These are phyloP conservation scores for Scheffersomyces illinoinensis DNA, from an alignment of 1,139 yeast genomes.

Conservation along the genomic window DNA sequence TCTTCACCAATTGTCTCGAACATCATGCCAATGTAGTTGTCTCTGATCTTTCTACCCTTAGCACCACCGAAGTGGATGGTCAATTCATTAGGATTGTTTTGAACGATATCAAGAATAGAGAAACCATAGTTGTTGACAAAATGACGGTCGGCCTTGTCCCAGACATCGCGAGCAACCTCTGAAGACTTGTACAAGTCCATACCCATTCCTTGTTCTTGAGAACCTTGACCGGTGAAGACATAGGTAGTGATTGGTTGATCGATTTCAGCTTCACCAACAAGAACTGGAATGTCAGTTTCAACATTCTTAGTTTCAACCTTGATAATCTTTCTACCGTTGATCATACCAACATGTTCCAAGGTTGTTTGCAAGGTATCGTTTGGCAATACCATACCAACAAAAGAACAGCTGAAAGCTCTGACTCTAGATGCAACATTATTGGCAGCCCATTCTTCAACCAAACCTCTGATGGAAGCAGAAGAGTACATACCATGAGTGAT, in stretches of 20 bases:
- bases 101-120: slow-evolving; percentile 93
- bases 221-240: slow-evolving; percentile 99
- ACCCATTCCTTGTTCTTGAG: slow-evolving; percentile 99
- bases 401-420: slow-evolving; percentile 87
- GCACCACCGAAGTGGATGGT: slow-evolving; percentile 98
- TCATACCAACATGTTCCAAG: slow-evolving; percentile 97
- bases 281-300: slow-evolving; percentile 74
- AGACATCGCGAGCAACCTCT: slow-evolving; percentile 88
- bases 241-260: slow-evolving; percentile 97
- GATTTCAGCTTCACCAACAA: slow-evolving; percentile 95
- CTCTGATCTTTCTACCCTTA: slow-evolving; percentile 92
- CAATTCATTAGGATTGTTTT: slow-evolving; percentile 91
- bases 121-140: slow-evolving; percentile 93
- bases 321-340: slow-evolving; percentile 96
- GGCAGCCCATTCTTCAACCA: slow-evolving; percentile 99
- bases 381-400: slow-evolving; percentile 97
- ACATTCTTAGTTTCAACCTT: slow-evolving; percentile 87
- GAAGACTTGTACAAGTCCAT: slow-evolving; percentile 95
- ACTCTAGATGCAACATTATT: slow-evolving; percentile 95
- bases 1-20: slow-evolving; percentile 90
- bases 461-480: slow-evolving; percentile 89
- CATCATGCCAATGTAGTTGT: slow-evolving; percentile 94
- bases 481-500: slow-evolving; percentile 99
- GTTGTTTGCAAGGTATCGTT: slow-evolving; percentile 86
- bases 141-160: slow-evolving; percentile 97